Evolutionary conservation across 768 basidiomycete species (phyloP), one percentile per base, ranked within the genome.

Genomic region (Candolleomyces eurysporus): DNA sequence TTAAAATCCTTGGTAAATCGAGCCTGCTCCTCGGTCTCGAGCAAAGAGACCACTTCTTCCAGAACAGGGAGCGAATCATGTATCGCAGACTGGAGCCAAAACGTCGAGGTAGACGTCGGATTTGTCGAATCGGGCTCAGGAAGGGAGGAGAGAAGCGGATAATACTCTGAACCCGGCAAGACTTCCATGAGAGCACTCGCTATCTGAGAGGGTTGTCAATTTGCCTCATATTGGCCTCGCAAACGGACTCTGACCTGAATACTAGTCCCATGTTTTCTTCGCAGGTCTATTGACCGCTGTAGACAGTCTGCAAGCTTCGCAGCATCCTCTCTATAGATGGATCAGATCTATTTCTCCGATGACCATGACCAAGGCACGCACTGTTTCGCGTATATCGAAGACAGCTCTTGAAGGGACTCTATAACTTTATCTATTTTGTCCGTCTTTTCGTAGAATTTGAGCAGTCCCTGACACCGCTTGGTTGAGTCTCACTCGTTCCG

Each of bases 231-330:
- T 31, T 46, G 11, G 30, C 2, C 60, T 21, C 56, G 19, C 48
- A 49, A 60, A 61, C 57, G 26, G 36, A 63, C 71, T 58, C 72
- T 43, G 67, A 87, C 91, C 75, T 93, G 82, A 61, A 76, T 69
- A 30, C 79, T 78, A 4, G 83, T 83, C 5, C 91, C 92, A 62
- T 86, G 78, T 50, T 83, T 76, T 50, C 85, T 79, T 39, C 83
- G 82, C 2, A 87, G 71, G 4, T 85, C 81, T 16, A 98, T 75
- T 32, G 92, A 73, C 66, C 88, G 93, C 68, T 97, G 93, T 48
- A 96, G 69, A 1, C 80, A 78, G 70, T 94, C 91, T 2, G 91
- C 94, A 61, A 89, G 91, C 75, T 92, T 96, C 5, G 78, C 76
- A 0, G 81, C 83, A 68, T 98, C 95, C 43, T 84, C 76, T 4